Evolutionary conservation across 441 rosid species (phyloP), one percentile per base, ranked within the genome.

Genomic region (Sinapis alba): DNA sequence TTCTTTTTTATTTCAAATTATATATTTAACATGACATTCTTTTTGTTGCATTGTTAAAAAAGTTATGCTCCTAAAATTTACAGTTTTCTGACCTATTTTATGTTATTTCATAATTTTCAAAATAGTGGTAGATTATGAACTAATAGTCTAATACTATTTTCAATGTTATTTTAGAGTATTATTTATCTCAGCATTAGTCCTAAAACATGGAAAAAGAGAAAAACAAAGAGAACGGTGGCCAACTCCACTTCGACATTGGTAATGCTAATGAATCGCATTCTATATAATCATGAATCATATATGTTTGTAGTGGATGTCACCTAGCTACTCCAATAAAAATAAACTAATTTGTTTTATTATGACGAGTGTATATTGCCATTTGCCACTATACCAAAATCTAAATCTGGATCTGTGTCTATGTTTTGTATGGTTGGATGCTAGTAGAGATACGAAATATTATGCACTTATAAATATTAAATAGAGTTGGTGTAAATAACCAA

Each of bases 361-460:
- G 18, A 69, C 45, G 15, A 36, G 57, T 9, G 69, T 75, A 51
- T 60, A 41, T 69, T 54, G 51, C 12, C 56, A 50, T 50, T 16
- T 50, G 21, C 74, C 65, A 76, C 45, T 30, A 77, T 53, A 71
- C 41, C 56, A 71, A 77, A 77, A 77, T 77, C 80, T 47, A 71
- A 77, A 77, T 77, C 76, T 77, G 80, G 80, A 77, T 77, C 72
- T 77, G 80, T 77, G 76, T 77, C 76, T 30, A 6, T 23, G 62
- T 64, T 70, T 70, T 65, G 72, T 71, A 65, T 58, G 57, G 72
- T 71, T 77, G 67, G 68, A 64, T 76, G 21, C 75, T 11, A 76
- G n/a, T 69, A 63, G 7, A 56, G 63, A 28, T 38, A 11, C 43
- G 11, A 54, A 75, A 3, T 30, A 45, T 18, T 30, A 56, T 43